Evolutionary conservation across 228 moss, liverwort and hornwort species (phyloP), one percentile per base, ranked within the genome.

Genomic region (Sphagnum magellanicum): DNA sequence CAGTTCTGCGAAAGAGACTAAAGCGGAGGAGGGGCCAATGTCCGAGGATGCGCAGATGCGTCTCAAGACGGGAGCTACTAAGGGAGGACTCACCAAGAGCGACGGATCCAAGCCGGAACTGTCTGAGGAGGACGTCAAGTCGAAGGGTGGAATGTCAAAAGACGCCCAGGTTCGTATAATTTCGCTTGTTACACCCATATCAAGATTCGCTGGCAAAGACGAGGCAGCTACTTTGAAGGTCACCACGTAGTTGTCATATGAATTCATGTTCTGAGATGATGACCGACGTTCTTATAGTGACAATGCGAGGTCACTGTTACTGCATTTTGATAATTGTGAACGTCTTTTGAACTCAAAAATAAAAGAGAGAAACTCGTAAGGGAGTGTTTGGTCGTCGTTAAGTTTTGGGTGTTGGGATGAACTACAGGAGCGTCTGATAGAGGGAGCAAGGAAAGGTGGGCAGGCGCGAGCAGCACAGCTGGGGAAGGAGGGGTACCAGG

Each of bases 361-460:
- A 32, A n/a, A n/a, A 32, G 32, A 32, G 32, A 13, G 53, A 50
- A 1, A 50, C 50, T 50, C 6, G 10, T 53, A 10, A 50, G 50
- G 68, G 47, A 15, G 15, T 8, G 16, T 49, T 15, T 51, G 12
- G 71, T 51, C 15, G 11, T 59, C 2, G 1, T 1, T 59, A 2
- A 11, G 11, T 32, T 11, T 11, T 15, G 15, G 12, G 15, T 60
- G 15, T 15, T 60, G 12, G 13, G 15, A 60, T 32, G 3, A 32
- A 32, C 32, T 1, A 63, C 73, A 87, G 84, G 88, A 82, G 69
- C 63, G 82, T n/a, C 61, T 88, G 48, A 71, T 79, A 15, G 84
- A 82, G 73, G 84, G 81, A 46, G 84, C 79, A 8, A 63, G 74
- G 49, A 88, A 78, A 67, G 85, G 84, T 14, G 84, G 88, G 8